A percentile compares a stretch with the other conserved stretches of the same genome.
Evolutionary conservation across 176 grass and related monocot genomes (phyloP).

Genomic region (Luzula sylvatica): DNA sequence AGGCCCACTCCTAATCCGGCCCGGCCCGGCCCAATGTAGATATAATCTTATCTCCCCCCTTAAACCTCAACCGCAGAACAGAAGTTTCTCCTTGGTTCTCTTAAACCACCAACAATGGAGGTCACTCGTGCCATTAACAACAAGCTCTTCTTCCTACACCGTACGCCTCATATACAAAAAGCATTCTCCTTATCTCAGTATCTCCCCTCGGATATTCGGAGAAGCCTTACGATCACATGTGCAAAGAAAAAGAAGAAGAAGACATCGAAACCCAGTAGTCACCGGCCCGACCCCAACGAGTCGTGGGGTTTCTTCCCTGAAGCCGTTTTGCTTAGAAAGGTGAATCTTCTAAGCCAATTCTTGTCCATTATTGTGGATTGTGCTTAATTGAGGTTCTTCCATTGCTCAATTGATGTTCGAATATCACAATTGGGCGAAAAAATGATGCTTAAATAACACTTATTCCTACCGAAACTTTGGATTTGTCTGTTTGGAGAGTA

Average conservation of each 20-base stretch:
- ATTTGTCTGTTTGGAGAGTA: too few species aligned
- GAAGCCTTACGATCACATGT: not conserved
- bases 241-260: constrained; percentile 27
- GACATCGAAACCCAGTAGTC: constrained; percentile 45
- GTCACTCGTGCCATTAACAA: not conserved
- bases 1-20: too few species aligned
- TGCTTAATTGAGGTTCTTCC: too few species aligned
- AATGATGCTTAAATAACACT: too few species aligned
- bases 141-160: not conserved
- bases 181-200: not conserved
- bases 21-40: too few species aligned
- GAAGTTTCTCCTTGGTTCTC: not conserved
- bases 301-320: constrained; percentile 59
- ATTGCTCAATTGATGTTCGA: too few species aligned
- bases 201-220: not conserved
- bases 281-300: constrained; percentile 35
- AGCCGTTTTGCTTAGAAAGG: constrained; percentile 73
- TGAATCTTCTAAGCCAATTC: constrained; percentile 10
- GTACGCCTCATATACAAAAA: not conserved
- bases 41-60: too few species aligned
- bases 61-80: not conserved
- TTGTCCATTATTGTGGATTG: too few species aligned
- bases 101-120: too few species aligned
- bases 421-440: too few species aligned
- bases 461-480: too few species aligned